Base-by-base conservation (phyloP, 1,284 basidiomycete species). In the Trichosporon inkin region DNA sequence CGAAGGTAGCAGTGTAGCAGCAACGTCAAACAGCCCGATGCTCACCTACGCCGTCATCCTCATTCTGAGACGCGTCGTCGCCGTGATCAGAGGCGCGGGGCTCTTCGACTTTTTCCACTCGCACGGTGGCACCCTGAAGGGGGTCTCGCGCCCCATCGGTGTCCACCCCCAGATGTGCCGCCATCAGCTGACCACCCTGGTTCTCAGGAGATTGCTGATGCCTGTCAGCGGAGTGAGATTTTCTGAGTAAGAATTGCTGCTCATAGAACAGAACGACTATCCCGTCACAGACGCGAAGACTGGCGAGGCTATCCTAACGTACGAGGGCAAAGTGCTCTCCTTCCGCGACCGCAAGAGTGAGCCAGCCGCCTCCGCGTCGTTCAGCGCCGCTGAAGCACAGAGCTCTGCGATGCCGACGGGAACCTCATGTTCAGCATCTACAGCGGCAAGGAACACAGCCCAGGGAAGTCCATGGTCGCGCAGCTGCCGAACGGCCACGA, bases 191-290 rank as follows among this genome's bases (percentile, higher is more conserved):
- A 56, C 55, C 7, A 57, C 58, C 5, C 47, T 63, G 14, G 44
- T 76, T 6, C 60, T 77, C 44, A 74, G 74, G 56, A 77, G 78
- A 61, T 55, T 32, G 10, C 13, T 35, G 11, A 35, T 49, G 28
- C 57, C 57, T 0, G 32, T 63, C 32, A 41, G 36, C 16, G 62
- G 56, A 3, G 57, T 62, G 36, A 35, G 61, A 41, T 10, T 11
- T 8, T 6, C 2, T 13, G 14, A 14, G n/a, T 17, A 13, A 11
- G 10, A 13, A 8, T 6, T 39, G 10, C 16, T 17, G 7, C 8
- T 6, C 49, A 53, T 28, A 56, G 39, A 6, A 6, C 53, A 62
- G 60, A 55, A 56, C 28, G 57, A 54, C 51, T 59, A 53, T n/a
- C 38, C 28, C 24, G 44, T 59, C 57, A 36, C 13, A 17, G 36